These are phyloP conservation scores for Fraxinus xanthoxyloides DNA, from an alignment of 305 asterid genomes.

Conservation along the genomic window DNA sequence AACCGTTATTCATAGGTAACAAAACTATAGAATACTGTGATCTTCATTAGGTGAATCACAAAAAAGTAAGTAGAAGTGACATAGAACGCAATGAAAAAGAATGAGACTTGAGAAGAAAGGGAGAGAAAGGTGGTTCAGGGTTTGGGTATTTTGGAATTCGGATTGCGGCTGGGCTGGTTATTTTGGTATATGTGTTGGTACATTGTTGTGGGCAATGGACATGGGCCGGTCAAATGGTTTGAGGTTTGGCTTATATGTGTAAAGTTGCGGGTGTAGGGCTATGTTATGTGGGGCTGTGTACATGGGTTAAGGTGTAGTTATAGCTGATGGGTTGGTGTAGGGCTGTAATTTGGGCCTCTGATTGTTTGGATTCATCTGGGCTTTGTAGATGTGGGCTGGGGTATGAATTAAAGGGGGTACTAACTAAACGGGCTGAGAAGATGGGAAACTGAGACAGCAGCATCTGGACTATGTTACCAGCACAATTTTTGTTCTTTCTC, in stretches of 20 bases:
- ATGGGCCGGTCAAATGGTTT: not conserved
- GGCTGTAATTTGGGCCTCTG: not conserved
- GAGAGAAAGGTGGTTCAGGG: not conserved
- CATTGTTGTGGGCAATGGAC: not conserved
- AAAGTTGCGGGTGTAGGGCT: not conserved
- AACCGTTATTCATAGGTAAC: not conserved
- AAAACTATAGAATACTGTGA: slow-evolving; percentile 4
- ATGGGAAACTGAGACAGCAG: not conserved
- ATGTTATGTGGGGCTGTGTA: not conserved
- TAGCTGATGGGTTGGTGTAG: not conserved
- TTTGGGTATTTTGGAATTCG: not conserved
- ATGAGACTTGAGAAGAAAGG: not conserved
- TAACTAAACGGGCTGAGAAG: not conserved
- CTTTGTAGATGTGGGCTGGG: not conserved
- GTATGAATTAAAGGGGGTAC: not conserved
- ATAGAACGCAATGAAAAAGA: not conserved
- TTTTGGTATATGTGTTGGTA: not conserved
- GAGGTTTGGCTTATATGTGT: not conserved
- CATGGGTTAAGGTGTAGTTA: not conserved
- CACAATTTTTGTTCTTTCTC: not conserved
- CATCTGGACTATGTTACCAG: not conserved
- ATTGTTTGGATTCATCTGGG: not conserved
- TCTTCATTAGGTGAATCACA: slow-evolving; percentile 14
- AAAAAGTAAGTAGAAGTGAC: slow-evolving; percentile 3
- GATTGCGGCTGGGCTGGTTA: not conserved